Evolutionary conservation across 306 rosid genomes (phyloP).

Genomic region (Medicago ruthenica): DNA sequence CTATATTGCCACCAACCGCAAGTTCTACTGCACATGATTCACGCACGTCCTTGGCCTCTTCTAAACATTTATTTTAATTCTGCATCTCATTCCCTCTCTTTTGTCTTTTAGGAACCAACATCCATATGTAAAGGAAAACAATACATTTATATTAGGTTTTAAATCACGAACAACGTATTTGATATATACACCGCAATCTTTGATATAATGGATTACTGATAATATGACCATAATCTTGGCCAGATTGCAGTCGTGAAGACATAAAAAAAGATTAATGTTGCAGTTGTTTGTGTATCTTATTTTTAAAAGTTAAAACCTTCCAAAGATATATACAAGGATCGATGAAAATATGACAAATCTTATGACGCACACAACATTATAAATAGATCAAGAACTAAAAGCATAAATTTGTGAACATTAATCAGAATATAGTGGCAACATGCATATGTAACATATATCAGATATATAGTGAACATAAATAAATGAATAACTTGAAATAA

Average conservation of each 20-base stretch:
- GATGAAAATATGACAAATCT: no score
- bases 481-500: constrained; percentile 9
- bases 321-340: no score
- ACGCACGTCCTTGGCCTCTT: background rate
- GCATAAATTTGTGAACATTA: background rate
- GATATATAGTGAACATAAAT: background rate
- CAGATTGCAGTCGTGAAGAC: background rate
- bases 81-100: background rate
- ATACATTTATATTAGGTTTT: background rate
- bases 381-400: constrained; percentile 20
- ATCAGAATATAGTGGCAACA: constrained; percentile 12
- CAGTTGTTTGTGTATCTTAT: no score
- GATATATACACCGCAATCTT: background rate
- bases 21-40: background rate
- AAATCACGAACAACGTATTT: no score
- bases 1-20: background rate
- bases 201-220: background rate
- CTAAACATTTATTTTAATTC: background rate
- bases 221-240: background rate
- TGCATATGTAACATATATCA: constrained; percentile 42
- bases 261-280: no score
- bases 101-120: background rate
- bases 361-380: background rate
- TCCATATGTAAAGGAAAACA: background rate
- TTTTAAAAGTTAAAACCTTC: no score